A percentile compares a stretch with the other conserved stretches of the same genome.
Conservation (phyloP, 169 alveolate species). For the Cryptosporidium bovis region DNA sequence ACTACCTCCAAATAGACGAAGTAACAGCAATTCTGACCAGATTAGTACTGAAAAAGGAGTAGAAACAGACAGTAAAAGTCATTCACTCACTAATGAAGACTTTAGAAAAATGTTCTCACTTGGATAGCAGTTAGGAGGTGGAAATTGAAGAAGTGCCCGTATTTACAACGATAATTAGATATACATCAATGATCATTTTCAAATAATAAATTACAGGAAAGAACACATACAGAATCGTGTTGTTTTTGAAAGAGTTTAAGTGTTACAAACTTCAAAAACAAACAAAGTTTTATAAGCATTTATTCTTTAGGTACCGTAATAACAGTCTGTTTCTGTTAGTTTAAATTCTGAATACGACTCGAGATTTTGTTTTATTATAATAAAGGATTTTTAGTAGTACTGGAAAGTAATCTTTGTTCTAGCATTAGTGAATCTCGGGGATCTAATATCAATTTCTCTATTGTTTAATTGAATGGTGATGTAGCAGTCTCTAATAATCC, state of each 20-base stretch:
- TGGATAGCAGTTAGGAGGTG: neutral
- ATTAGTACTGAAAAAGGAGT: neutral
- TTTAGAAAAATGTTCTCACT: slow-evolving; percentile 36
- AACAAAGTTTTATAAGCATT: too few species aligned
- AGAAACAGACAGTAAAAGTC: neutral
- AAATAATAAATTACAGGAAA: neutral
- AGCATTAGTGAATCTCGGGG: slow-evolving; percentile 3
- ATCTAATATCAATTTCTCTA: slow-evolving; percentile 41
- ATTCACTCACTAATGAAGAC: slow-evolving; percentile 59
- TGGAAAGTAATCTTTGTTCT: slow-evolving; percentile 36
- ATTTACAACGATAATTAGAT: neutral
- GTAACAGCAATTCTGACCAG: neutral
- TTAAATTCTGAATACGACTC: too few species aligned
- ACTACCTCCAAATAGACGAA: slow-evolving; percentile 6
- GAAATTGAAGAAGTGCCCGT: too few species aligned
- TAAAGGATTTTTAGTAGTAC: slow-evolving; percentile 4
- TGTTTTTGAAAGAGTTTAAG: too few species aligned
- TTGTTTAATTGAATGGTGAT: slow-evolving; percentile 6
- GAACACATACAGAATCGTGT: too few species aligned
- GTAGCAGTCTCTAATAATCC: slow-evolving; percentile 53
- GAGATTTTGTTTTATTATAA: neutral
- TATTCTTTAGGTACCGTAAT: neutral
- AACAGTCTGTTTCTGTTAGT: neutral
- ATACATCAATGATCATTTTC: neutral
- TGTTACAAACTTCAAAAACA: too few species aligned